Evolutionary conservation across 108 stramenopile species (phyloP).

Genomic region (Pseudonitzschia pungens): DNA sequence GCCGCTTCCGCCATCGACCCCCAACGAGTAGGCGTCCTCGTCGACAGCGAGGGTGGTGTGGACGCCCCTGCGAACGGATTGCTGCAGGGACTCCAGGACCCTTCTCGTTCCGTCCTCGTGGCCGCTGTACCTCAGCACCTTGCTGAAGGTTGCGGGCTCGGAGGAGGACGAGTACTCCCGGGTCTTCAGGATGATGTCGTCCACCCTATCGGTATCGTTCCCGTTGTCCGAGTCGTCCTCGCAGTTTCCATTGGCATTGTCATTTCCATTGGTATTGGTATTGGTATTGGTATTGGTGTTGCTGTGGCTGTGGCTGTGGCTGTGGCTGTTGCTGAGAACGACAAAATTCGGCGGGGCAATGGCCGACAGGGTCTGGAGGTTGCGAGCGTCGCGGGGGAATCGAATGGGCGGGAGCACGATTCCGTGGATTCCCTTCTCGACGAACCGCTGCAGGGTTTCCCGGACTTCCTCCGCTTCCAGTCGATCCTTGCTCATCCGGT

Average conservation of each 20-base stretch:
- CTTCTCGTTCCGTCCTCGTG: not conserved
- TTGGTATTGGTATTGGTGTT: not conserved
- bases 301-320: no score
- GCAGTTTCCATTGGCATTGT: not conserved
- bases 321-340: not conserved
- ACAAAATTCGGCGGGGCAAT: conserved; percentile 24
- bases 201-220: not conserved
- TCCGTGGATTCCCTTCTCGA: conserved; percentile 21
- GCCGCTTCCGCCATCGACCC: not conserved
- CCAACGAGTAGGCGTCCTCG: not conserved
- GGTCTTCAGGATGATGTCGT: not conserved
- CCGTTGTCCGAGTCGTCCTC: not conserved
- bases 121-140: not conserved
- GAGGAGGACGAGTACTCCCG: not conserved
- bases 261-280: not conserved
- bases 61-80: not conserved
- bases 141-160: not conserved
- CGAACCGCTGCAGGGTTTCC: conserved; percentile 19
- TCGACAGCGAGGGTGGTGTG: conserved; percentile 8
- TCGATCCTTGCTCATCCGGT: conserved; percentile 28
- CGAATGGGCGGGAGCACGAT: conserved; percentile 23
- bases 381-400: conserved; percentile 35
- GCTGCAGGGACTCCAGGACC: not conserved
- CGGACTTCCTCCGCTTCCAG: conserved; percentile 28
- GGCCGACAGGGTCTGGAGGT: conserved; percentile 20